phyloP scores from a whole-genome alignment of 1,284 basidiomycete genomes.

The Mycena sp. region DNA sequence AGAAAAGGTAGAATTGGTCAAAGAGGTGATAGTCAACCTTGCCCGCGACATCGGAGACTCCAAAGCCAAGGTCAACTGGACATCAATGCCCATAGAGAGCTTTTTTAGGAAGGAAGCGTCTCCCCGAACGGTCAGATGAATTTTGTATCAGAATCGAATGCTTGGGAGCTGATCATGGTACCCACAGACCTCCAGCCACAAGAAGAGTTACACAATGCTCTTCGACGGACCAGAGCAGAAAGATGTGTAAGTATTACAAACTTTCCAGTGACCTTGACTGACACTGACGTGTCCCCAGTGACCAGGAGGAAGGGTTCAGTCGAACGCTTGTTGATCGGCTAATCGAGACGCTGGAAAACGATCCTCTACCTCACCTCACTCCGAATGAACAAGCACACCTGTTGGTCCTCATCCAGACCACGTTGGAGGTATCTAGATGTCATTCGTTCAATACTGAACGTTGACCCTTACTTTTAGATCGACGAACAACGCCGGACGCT shows the following conservation, averaged over 20 bases:
- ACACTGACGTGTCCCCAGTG: conserved; percentile 38
- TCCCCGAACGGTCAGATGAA: conserved; percentile 31
- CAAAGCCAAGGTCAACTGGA: conserved; percentile 44
- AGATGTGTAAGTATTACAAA: conserved; percentile 52
- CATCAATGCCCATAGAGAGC: conserved; percentile 61
- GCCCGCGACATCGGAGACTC: conserved; percentile 48
- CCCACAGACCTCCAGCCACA: conserved; percentile 35
- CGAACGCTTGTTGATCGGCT: conserved; percentile 68
- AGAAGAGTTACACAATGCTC: conserved; percentile 54
- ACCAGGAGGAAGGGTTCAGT: conserved; percentile 72
- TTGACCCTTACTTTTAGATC: conserved; percentile 57
- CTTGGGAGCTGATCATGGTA: neutral
- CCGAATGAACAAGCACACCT: conserved; percentile 84
- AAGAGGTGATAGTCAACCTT: conserved; percentile 80
- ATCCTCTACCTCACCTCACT: conserved; percentile 75
- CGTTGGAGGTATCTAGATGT: conserved; percentile 81
- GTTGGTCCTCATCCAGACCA: conserved; percentile 84
- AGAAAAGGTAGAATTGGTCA: conserved; percentile 88
- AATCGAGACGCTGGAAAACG: conserved; percentile 68
- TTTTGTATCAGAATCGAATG: conserved; percentile 5
- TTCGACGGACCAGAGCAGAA: conserved; percentile 51
- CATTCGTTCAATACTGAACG: conserved; percentile 6
- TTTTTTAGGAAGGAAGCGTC: conserved; percentile 51
- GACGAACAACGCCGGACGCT: conserved; percentile 88
- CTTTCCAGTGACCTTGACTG: conserved; percentile 14